phyloP scores from a whole-genome alignment of 768 basidiomycete species.

The Xerocomellus amylosporus region DNA sequence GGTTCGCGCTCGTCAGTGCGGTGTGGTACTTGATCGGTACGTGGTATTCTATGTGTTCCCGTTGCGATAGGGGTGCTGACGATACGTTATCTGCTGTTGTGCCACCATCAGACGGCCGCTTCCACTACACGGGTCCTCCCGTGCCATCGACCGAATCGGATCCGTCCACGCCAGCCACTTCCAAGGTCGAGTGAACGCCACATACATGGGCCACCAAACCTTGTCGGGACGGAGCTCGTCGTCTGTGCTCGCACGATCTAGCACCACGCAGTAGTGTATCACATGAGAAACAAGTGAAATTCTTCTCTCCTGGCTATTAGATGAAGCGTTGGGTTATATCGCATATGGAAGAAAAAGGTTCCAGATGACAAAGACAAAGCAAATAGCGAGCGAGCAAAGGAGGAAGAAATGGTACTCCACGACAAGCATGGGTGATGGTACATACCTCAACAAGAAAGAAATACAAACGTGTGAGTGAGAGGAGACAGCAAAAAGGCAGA shows the following conservation, averaged over 20 bases:
- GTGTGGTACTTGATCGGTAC: slow-evolving; percentile 59
- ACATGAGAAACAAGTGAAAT: not conserved
- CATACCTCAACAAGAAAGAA: slow-evolving; percentile 1
- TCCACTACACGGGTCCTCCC: slow-evolving; percentile 45
- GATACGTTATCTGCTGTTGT: not conserved
- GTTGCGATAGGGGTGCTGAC: not conserved
- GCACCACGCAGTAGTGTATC: not conserved
- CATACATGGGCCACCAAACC: too few species aligned
- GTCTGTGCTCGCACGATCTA: not conserved
- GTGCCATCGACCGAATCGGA: slow-evolving; percentile 22
- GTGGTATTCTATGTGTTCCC: slow-evolving; percentile 19
- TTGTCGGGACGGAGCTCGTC: not conserved
- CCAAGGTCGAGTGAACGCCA: slow-evolving; percentile 11
- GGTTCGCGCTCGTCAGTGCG: slow-evolving; percentile 55
- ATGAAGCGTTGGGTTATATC: slow-evolving; percentile 13
- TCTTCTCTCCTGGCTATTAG: not conserved
- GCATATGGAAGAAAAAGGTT: not conserved
- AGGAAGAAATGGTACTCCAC: not conserved
- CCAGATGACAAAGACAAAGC: not conserved
- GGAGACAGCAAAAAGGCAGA: not conserved
- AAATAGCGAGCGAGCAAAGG: not conserved
- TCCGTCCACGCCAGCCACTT: not conserved
- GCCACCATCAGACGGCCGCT: slow-evolving; percentile 37
- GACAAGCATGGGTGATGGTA: slow-evolving; percentile 2
- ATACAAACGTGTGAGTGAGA: not conserved